Percentiles rank a stretch among this genome's conserved stretches.
Evolutionary conservation across 176 grass and related monocot species (phyloP).

Genomic region (Saccharum spontaneum): DNA sequence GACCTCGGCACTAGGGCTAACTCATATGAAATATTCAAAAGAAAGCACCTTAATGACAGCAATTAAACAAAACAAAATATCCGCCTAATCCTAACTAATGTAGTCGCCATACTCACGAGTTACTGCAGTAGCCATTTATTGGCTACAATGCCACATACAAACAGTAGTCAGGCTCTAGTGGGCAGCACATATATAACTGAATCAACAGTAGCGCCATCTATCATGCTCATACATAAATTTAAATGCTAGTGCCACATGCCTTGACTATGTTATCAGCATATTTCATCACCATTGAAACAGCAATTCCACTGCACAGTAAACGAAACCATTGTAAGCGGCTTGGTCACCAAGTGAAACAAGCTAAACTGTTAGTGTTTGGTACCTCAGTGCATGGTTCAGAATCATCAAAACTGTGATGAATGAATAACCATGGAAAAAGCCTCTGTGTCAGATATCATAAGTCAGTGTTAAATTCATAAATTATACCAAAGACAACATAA

Average conservation of each 20-base stretch:
- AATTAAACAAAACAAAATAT: background rate
- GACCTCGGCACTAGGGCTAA: background rate
- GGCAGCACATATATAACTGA: background rate
- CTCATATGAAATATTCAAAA: background rate
- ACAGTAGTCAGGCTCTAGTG: background rate
- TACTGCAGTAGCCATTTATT: background rate
- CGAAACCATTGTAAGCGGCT: slow-evolving; percentile 13
- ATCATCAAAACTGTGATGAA: slow-evolving; percentile 74
- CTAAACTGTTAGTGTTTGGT: background rate
- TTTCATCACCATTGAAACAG: slow-evolving; percentile 75
- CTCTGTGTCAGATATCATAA: slow-evolving; percentile 45
- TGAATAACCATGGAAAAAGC: slow-evolving; percentile 78
- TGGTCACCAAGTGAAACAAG: background rate
- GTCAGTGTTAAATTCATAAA: slow-evolving; percentile 19
- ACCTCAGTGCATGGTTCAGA: slow-evolving; percentile 88
- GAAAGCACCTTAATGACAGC: background rate
- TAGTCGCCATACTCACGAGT: background rate
- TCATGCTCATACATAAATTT: background rate
- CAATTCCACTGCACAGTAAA: slow-evolving; percentile 60
- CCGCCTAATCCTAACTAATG: background rate
- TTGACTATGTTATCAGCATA: slow-evolving; percentile 69
- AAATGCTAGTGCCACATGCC: slow-evolving; percentile 24
- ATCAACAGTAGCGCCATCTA: background rate
- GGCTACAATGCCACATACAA: background rate
- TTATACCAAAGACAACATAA: background rate